phyloP scores from a whole-genome alignment of 23 red algal species.

The Gracilaria gracilis region DNA sequence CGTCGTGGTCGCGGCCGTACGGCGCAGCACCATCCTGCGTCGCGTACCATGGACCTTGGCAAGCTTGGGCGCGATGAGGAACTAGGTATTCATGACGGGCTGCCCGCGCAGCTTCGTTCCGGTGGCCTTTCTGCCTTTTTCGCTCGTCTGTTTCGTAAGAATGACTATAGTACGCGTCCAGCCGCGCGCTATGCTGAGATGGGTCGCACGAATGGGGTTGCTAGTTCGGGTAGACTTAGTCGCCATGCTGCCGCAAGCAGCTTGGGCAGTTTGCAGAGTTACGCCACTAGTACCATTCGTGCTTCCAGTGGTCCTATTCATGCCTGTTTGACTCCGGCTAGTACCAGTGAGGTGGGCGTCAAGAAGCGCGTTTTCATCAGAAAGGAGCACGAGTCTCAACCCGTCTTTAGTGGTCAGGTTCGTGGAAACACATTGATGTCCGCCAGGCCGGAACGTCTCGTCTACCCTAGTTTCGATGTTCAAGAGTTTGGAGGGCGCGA shows the following conservation, averaged over 20 bases:
- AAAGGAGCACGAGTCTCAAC: constrained; percentile 15
- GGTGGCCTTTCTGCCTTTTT: constrained; percentile 50
- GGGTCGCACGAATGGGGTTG: constrained; percentile 13
- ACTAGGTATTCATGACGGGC: constrained; percentile 57
- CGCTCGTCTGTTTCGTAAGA: constrained; percentile 34
- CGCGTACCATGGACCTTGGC: constrained; percentile 60
- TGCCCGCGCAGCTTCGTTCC: constrained; percentile 44
- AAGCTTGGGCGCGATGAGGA: constrained; percentile 72
- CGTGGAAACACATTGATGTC: constrained; percentile 48
- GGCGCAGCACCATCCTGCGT: constrained; percentile 43
- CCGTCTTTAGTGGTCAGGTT: constrained; percentile 57
- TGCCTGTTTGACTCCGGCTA: constrained; percentile 53
- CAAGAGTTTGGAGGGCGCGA: constrained; percentile 60
- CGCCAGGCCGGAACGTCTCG: constrained; percentile 55
- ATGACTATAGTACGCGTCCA: constrained; percentile 52
- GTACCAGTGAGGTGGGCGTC: constrained; percentile 68
- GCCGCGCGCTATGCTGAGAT: constrained; percentile 42
- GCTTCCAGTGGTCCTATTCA: constrained; percentile 52
- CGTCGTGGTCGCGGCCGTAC: constrained; percentile 40
- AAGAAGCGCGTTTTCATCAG: constrained; percentile 65
- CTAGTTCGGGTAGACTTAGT: constrained; percentile 42
- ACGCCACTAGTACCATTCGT: constrained; percentile 57
- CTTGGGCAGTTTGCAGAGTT: constrained; percentile 68
- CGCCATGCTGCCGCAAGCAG: constrained; percentile 58
- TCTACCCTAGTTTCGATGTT: constrained; percentile 60